These are phyloP conservation scores for Aspergillus sp. DNA, from an alignment of 2,329 filamentous ascomycete species.

Conservation along the genomic window DNA sequence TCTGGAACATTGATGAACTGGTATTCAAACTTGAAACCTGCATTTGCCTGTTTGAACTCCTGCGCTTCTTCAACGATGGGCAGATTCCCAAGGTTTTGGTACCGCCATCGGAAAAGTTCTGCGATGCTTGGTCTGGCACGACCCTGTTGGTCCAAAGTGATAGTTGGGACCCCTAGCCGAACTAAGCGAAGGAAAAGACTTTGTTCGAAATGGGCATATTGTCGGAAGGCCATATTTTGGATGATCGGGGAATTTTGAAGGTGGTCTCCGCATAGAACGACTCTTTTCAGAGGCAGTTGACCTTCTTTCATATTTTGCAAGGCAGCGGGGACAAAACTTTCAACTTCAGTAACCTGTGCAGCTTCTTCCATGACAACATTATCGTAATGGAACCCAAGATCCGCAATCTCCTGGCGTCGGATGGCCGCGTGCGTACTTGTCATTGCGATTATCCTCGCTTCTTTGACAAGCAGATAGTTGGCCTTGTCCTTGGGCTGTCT, in stretches of 20 bases:
- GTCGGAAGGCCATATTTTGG: conserved; percentile 88
- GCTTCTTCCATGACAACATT: conserved; percentile 99
- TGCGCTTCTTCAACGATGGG: conserved; percentile 66
- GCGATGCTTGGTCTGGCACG: conserved; percentile 85
- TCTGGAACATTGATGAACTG: conserved; percentile 95
- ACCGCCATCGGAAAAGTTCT: conserved; percentile 90
- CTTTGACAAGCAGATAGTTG: conserved; percentile 91
- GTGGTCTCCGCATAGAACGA: conserved; percentile 93
- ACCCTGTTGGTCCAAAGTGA: conserved; percentile 90
- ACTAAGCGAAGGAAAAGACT: conserved; percentile 90
- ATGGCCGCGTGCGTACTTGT: conserved; percentile 98
- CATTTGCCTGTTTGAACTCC: conserved; percentile 80
- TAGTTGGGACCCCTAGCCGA: conserved; percentile 85
- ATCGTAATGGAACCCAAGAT: conserved; percentile 94
- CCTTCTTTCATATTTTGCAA: conserved; percentile 78
- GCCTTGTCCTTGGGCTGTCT: conserved; percentile 86
- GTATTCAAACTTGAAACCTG: conserved; percentile 90
- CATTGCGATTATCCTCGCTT: conserved; percentile 98
- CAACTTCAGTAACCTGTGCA: conserved; percentile 94
- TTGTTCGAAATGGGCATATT: conserved; percentile 95
- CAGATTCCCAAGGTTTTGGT: conserved; percentile 75
- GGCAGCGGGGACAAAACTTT: conserved; percentile 93
- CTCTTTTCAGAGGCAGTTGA: conserved; percentile 74
- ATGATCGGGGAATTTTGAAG: conserved; percentile 95
- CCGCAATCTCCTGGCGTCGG: conserved; percentile 83